Conservation (phyloP, 768 basidiomycete genomes). For the Filobasidium floriforme region DNA sequence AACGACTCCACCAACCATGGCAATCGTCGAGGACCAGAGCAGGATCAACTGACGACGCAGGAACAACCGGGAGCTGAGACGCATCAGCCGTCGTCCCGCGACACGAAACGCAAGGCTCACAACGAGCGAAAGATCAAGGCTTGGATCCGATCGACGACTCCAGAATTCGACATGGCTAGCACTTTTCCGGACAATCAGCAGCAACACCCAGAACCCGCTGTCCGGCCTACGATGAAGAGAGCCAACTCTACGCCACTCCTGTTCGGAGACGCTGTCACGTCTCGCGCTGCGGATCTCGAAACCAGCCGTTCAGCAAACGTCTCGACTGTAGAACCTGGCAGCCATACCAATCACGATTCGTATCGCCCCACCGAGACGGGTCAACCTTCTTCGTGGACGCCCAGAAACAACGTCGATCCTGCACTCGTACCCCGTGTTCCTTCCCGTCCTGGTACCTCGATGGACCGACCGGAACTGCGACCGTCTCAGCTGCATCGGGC, state of each 20-base stretch:
- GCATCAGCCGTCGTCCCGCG: background rate
- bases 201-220: background rate
- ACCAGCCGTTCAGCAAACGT: no score
- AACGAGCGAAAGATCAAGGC: background rate
- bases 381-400: no score
- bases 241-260: background rate
- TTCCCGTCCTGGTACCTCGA: background rate
- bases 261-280: no score
- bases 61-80: background rate
- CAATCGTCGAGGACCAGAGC: background rate
- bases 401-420: no score
- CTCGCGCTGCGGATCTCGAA: no score
- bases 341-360: background rate
- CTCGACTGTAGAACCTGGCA: no score
- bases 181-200: background rate
- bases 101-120: background rate
- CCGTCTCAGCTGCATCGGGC: background rate
- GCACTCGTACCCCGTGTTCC: no score
- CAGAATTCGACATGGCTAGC: background rate
- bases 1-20: background rate
- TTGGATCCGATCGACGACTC: slow-evolving; percentile 4
- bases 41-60: background rate
- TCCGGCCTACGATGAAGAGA: background rate
- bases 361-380: no score
- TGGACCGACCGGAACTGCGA: background rate